Percentiles rank a stretch among this genome's conserved stretches.
These are phyloP conservation scores for Thielaviopsis euricoi DNA, from an alignment of 2,329 filamentous ascomycete genomes.

Conservation along the genomic window DNA sequence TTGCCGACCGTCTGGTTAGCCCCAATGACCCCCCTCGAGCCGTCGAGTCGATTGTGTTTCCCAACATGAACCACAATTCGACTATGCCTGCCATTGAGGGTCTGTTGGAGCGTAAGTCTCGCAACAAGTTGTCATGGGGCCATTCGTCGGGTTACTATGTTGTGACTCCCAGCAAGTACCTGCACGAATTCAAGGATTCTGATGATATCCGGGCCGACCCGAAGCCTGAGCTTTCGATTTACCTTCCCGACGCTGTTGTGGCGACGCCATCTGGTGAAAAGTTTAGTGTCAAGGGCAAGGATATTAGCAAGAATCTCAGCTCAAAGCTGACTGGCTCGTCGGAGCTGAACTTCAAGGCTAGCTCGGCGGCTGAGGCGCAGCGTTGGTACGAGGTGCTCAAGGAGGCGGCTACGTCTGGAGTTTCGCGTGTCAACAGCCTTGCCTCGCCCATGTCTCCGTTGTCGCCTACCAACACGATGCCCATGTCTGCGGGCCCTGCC, in stretches of 20 bases:
- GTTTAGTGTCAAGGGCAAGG: constrained; percentile 92
- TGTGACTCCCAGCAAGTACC: constrained; percentile 68
- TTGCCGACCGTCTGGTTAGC: constrained; percentile 57
- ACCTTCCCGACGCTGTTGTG: constrained; percentile 76
- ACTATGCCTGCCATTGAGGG: constrained; percentile 79
- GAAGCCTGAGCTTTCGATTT: constrained; percentile 72
- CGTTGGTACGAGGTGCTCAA: constrained; percentile 71
- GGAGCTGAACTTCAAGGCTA: constrained; percentile 77
- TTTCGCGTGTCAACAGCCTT: constrained; percentile 15
- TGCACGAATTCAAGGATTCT: constrained; percentile 93
- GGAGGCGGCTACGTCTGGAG: constrained; percentile 37
- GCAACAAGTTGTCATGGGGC: constrained; percentile 63
- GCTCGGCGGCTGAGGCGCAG: constrained; percentile 60
- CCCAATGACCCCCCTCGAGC: constrained; percentile 57
- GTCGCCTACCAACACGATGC: background rate
- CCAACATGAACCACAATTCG: constrained; percentile 70
- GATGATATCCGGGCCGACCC: constrained; percentile 58
- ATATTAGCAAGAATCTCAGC: constrained; percentile 63
- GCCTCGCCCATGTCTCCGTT: constrained; percentile 15
- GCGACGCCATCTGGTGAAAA: constrained; percentile 58
- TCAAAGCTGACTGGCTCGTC: constrained; percentile 65
- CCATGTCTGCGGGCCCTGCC: background rate
- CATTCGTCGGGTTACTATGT: constrained; percentile 79
- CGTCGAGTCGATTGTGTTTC: constrained; percentile 60
- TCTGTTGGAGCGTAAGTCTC: constrained; percentile 75